phyloP scores from a whole-genome alignment of 257 asterid species.

The Nicotiana sylvestris region DNA sequence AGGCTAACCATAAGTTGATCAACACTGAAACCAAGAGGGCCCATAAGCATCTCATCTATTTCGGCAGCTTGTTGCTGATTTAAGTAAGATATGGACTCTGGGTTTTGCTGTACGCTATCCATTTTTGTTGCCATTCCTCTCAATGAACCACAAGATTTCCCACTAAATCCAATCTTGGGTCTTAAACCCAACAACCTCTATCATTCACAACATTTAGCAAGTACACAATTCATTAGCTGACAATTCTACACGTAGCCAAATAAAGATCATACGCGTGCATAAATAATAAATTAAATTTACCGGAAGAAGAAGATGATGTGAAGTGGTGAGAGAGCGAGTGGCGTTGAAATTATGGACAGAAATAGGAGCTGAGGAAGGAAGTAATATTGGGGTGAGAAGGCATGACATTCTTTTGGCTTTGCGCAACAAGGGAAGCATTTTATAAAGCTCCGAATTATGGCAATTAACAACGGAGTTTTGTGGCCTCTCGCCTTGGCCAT shows the following conservation, averaged over 20 bases:
- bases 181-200: constrained; percentile 32
- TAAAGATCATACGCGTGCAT: background rate
- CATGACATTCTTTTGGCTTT: constrained; percentile 52
- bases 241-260: constrained; percentile 12
- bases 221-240: constrained; percentile 19
- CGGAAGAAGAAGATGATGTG: constrained; percentile 16
- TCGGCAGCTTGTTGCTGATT: constrained; percentile 84
- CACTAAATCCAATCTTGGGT: constrained; percentile 26
- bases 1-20: constrained; percentile 84
- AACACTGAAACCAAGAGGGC: constrained; percentile 89
- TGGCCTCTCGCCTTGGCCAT: background rate
- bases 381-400: constrained; percentile 33
- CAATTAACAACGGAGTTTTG: background rate
- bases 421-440: constrained; percentile 41
- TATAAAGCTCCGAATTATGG: background rate
- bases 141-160: constrained; percentile 23
- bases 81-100: constrained; percentile 54
- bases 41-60: constrained; percentile 88
- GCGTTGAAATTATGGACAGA: background rate
- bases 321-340: constrained; percentile 4
- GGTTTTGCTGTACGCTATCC: constrained; percentile 37
- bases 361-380: constrained; percentile 10
- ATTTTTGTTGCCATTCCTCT: constrained; percentile 55
- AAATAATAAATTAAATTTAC: constrained; percentile 2
- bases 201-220: constrained; percentile 10